Conservation (phyloP, 768 basidiomycete species). For the Wakefieldia striispora region DNA sequence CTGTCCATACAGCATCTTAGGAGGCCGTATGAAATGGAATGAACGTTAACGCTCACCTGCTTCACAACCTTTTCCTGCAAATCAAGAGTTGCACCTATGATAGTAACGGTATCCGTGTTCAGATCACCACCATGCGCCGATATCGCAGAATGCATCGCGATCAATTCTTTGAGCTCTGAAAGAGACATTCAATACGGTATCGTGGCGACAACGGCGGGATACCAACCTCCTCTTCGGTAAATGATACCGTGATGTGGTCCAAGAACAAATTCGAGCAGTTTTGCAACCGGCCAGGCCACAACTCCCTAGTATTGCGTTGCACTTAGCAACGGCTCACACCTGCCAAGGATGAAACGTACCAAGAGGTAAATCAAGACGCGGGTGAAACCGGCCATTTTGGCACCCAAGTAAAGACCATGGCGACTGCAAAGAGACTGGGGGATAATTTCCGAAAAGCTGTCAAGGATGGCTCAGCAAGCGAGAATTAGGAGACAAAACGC, state of each 20-base stretch:
- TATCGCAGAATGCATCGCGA: conserved; percentile 79
- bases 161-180: conserved; percentile 81
- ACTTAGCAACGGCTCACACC: not conserved
- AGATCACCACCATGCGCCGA: conserved; percentile 82
- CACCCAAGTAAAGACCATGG: conserved; percentile 85
- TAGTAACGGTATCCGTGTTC: conserved; percentile 81
- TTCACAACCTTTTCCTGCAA: conserved; percentile 82
- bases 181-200: not conserved
- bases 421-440: conserved; percentile 92
- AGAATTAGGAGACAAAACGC: not conserved
- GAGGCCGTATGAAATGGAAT: too few relatives aligned
- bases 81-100: conserved; percentile 87
- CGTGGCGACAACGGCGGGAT: not conserved
- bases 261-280: conserved; percentile 71
- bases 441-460: conserved; percentile 87
- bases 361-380: conserved; percentile 64
- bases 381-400: conserved; percentile 77
- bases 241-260: conserved; percentile 90
- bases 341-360: conserved; percentile 35
- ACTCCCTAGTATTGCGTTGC: conserved; percentile 50
- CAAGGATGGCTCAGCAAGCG: conserved; percentile 1
- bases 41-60: too few relatives aligned
- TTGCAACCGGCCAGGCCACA: conserved; percentile 84
- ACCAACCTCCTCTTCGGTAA: conserved; percentile 67
- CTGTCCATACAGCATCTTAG: conserved; percentile 32